Percentiles rank a stretch among this genome's conserved stretches.
These are phyloP conservation scores for Fusarium sp. DNA, from an alignment of 2,329 filamentous ascomycete genomes.

Conservation along the genomic window DNA sequence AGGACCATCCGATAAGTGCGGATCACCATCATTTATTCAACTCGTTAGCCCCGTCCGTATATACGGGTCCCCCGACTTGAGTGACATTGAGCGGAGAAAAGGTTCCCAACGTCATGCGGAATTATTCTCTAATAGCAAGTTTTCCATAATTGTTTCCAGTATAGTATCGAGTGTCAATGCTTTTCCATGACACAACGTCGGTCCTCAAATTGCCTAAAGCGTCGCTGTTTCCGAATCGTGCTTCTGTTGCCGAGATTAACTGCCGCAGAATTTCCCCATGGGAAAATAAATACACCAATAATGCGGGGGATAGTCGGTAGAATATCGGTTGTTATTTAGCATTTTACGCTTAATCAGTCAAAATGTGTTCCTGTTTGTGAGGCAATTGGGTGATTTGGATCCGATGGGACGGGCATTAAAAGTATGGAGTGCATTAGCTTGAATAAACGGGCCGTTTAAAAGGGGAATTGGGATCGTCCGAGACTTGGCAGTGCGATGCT, in stretches of 20 bases:
- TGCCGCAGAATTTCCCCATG: conserved; percentile 26
- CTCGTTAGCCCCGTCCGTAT: background rate
- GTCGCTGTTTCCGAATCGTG: conserved; percentile 7
- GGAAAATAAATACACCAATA: conserved; percentile 14
- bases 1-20: background rate
- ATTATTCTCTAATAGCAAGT: background rate
- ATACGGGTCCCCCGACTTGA: background rate
- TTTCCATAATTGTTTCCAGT: background rate
- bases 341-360: background rate
- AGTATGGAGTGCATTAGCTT: conserved; percentile 9
- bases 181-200: background rate
- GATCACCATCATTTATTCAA: conserved; percentile 3
- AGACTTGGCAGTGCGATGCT: background rate
- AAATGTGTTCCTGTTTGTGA: too few species aligned
- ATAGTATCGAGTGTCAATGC: background rate
- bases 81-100: conserved; percentile 9
- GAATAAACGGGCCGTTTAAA: conserved; percentile 27
- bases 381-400: background rate
- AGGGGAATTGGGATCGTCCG: conserved; percentile 14
- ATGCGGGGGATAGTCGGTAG: conserved; percentile 8
- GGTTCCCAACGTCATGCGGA: background rate
- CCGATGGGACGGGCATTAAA: background rate
- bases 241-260: conserved; percentile 19
- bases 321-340: background rate
- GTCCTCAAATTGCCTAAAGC: conserved; percentile 10